Evolutionary conservation across 2,329 filamentous ascomycete species (phyloP).

Genomic region (Emericellopsis atlantica): DNA sequence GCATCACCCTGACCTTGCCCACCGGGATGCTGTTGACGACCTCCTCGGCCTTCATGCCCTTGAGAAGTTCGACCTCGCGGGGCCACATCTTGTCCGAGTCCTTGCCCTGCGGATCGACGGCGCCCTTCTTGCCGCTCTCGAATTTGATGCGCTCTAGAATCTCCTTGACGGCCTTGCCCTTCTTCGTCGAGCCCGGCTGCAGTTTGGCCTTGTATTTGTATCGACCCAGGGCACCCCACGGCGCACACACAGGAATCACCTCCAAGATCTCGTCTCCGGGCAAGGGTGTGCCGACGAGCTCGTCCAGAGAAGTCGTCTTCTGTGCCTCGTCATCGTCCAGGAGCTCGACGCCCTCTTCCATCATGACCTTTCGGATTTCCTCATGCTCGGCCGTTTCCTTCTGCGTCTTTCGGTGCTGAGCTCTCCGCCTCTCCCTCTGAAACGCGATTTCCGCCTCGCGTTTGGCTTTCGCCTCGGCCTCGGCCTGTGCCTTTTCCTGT

Average conservation of each 20-base stretch:
- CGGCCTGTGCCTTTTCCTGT: slow-evolving; percentile 54
- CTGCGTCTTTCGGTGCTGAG: slow-evolving; percentile 69
- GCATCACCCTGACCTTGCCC: slow-evolving; percentile 68
- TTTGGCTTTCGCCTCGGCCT: slow-evolving; percentile 57
- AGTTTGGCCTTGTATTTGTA: slow-evolving; percentile 94
- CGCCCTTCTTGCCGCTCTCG: slow-evolving; percentile 45
- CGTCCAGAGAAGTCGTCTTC: slow-evolving; percentile 46
- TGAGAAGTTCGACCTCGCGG: slow-evolving; percentile 73
- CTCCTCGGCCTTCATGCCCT: slow-evolving; percentile 69
- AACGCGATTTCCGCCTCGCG: slow-evolving; percentile 53
- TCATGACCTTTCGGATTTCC: slow-evolving; percentile 48
- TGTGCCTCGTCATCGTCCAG: slow-evolving; percentile 47
- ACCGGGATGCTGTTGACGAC: slow-evolving; percentile 72
- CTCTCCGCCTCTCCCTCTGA: slow-evolving; percentile 60
- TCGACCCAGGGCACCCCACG: slow-evolving; percentile 48
- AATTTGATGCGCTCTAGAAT: slow-evolving; percentile 71
- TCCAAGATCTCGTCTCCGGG: slow-evolving; percentile 74
- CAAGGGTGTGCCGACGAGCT: slow-evolving; percentile 64
- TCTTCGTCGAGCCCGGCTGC: slow-evolving; percentile 81
- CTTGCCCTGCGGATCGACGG: slow-evolving; percentile 44
- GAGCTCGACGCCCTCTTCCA: slow-evolving; percentile 45
- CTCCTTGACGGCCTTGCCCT: slow-evolving; percentile 88
- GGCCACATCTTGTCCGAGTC: slow-evolving; percentile 74
- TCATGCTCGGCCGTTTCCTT: slow-evolving; percentile 67
- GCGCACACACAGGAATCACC: slow-evolving; percentile 49